Base-by-base conservation (phyloP, 108 stramenopile species). In the Aurantiochytrium sp. region DNA sequence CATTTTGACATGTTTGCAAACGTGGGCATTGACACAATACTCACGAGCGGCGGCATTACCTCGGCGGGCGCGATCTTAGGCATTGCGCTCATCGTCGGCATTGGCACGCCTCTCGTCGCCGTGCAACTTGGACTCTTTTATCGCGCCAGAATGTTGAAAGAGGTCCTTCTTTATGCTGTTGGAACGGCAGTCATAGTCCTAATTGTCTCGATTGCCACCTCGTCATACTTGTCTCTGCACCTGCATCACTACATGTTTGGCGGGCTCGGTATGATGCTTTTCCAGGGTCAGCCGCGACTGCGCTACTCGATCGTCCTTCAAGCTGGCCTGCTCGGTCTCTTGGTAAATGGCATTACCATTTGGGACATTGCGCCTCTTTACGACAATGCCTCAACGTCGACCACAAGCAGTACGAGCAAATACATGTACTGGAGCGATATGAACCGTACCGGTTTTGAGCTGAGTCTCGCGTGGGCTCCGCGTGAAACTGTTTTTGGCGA, bases 361-460 rank as follows among this genome's bases (percentile, higher is more conserved):
- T 83, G 76, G 76, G 5, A 83, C 76, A 83, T 83, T 53, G 76
- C 76, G 10, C 76, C 76, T 28, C 76, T 83, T 6, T 83, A 83
- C 23, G 64, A 69, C 42, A 69, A 14, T 10, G 64, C 42, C 1
- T 69, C 64, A n/a, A 3, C 19, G 35, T 69, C 64, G 4, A 42
- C 14, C 4, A 10, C 8, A 6, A 45, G 49, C 64, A 42, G 35
- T 10, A n/a, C 64, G 49, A 83, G 23, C 4, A 6, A 12, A 3
- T 83, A 53, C 49, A 53, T 83, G 76, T 83, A 53, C 51, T 83
- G 49, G 45, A 16, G 19, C n/a, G 49, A 53, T 8, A 83, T 47
- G 6, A 53, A 53, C 49, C 45, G 76, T 83, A 28, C 10, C 76
- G 51, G 76, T 23, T 83, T 53, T 83, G 49, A 47, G 25, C 76